Percentiles rank a stretch among this genome's conserved stretches.
Conservation (phyloP, 1,284 basidiomycete genomes). For the Thelephora terrestris region DNA sequence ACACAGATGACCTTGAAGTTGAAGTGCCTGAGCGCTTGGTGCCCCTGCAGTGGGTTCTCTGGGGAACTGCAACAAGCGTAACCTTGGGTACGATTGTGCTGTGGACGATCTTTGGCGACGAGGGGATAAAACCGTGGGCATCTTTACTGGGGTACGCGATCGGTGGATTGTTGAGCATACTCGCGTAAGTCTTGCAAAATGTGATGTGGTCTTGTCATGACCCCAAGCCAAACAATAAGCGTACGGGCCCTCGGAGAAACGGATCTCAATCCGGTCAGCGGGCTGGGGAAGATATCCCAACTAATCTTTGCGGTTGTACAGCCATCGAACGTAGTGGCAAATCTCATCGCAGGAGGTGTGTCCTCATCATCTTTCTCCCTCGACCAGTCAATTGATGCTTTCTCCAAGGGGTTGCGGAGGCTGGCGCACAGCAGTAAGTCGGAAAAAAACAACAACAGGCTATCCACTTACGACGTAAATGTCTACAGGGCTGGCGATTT, state of each 20-base stretch:
- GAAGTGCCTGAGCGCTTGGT: slow-evolving; percentile 80
- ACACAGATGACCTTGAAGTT: slow-evolving; percentile 37
- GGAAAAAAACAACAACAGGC: neutral
- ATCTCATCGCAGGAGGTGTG: slow-evolving; percentile 87
- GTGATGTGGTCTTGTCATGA: slow-evolving; percentile 1
- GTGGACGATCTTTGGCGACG: slow-evolving; percentile 78
- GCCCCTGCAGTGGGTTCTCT: slow-evolving; percentile 67
- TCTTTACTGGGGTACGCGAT: slow-evolving; percentile 78
- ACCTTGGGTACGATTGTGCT: slow-evolving; percentile 70
- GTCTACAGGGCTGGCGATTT: slow-evolving; percentile 78
- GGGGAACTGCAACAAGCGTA: slow-evolving; percentile 58
- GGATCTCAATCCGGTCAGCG: slow-evolving; percentile 89
- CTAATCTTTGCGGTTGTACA: slow-evolving; percentile 91
- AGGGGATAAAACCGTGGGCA: slow-evolving; percentile 93
- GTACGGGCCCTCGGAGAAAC: slow-evolving; percentile 90
- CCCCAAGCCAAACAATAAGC: slow-evolving; percentile 26
- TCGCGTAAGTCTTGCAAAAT: slow-evolving; percentile 50
- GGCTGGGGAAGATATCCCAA: slow-evolving; percentile 91
- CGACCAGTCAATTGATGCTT: neutral
- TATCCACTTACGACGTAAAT: slow-evolving; percentile 1
- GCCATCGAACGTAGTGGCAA: slow-evolving; percentile 90
- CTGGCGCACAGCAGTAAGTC: slow-evolving; percentile 85
- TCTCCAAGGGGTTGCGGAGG: slow-evolving; percentile 66
- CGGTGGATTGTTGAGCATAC: slow-evolving; percentile 76
- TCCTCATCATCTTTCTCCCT: neutral